Evolutionary conservation across 106 monocot species (phyloP), one percentile per base, ranked within the genome.

Genomic region (Dioscorea alata): DNA sequence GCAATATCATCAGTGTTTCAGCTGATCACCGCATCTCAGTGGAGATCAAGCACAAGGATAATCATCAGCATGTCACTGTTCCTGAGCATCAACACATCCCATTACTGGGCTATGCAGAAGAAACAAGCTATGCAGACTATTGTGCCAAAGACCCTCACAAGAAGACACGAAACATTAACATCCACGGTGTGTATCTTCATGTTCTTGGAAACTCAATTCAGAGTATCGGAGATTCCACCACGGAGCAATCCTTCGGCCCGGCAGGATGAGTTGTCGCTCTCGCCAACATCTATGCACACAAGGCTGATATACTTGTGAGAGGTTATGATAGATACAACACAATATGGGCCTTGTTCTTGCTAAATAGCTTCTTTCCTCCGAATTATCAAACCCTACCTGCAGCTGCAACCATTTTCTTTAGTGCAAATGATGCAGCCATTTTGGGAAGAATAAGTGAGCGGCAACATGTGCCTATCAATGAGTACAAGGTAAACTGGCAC

Each of bases 321-420:
- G 97, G 97, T 6, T 97, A 90, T 70, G 97, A 89, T 65, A 92
- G 97, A 67, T 97, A 97, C 71, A 97, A 84, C 83, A 89, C 97
- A 48, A 97, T 73, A 50, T 90, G 88, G 97, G 92, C 92, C 50
- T 63, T 90, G 63, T 78, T 89, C 69, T 76, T 99, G 73, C 87
- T 99, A 19, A 48, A 79, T 75, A 82, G 82, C 42, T 34, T 97
- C 18, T 97, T 97, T 72, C 84, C 88, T 31, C 61, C 70, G 68
- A 50, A 69, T 48, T 73, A 67, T 22, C 13, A 63, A 15, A 59
- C 69, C 33, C 66, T 84, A 67, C 89, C 91, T 75, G 49, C 66
- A 72, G 92, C 83, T 18, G 75, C 74, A 56, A 89, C 92, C 18
- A 74, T 99, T 21, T 99, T 99, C 67, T 99, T 99, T 85, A 92